Conservation (phyloP, 2,329 filamentous ascomycete genomes). For the Epichloe uncinata region DNA sequence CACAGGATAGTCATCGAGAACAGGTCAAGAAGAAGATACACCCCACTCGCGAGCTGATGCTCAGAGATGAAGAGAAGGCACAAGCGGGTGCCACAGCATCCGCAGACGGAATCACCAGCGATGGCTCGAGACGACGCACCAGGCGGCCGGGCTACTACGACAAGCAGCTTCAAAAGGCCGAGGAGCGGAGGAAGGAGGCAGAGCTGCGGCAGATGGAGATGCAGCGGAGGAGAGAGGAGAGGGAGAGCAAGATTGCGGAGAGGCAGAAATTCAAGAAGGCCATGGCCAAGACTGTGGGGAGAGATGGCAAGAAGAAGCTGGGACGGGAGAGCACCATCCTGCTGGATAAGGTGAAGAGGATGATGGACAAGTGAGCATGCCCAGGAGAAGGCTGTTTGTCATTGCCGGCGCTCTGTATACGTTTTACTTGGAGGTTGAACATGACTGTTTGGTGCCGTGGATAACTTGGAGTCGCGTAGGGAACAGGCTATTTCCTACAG, state of each 20-base stretch:
- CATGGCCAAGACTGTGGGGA: slow-evolving; percentile 61
- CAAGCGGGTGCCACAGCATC: slow-evolving; percentile 14
- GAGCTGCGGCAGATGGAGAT: slow-evolving; percentile 30
- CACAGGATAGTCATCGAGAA: slow-evolving; percentile 3
- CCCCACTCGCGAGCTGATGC: slow-evolving; percentile 26
- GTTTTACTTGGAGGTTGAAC: not conserved
- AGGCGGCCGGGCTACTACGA: slow-evolving; percentile 45
- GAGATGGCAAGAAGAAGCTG: slow-evolving; percentile 64
- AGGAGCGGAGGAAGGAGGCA: slow-evolving; percentile 27
- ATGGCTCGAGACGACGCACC: slow-evolving; percentile 22
- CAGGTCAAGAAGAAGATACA: slow-evolving; percentile 18
- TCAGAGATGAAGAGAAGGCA: slow-evolving; percentile 24
- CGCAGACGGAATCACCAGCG: slow-evolving; percentile 9
- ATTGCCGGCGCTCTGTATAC: not conserved
- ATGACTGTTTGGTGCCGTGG: too few species aligned
- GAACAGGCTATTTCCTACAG: too few species aligned
- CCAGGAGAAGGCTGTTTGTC: not conserved
- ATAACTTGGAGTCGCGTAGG: too few species aligned
- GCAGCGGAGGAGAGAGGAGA: slow-evolving; percentile 43
- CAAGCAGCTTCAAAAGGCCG: slow-evolving; percentile 43
- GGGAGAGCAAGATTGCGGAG: slow-evolving; percentile 53
- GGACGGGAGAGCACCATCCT: slow-evolving; percentile 69
- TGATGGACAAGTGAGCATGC: slow-evolving; percentile 1
- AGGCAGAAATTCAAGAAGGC: slow-evolving; percentile 51
- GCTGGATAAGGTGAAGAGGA: slow-evolving; percentile 61